Evolutionary conservation across 352 stramenopile species (phyloP), one percentile per base, ranked within the genome.

Genomic region (Phytophthora meadii): DNA sequence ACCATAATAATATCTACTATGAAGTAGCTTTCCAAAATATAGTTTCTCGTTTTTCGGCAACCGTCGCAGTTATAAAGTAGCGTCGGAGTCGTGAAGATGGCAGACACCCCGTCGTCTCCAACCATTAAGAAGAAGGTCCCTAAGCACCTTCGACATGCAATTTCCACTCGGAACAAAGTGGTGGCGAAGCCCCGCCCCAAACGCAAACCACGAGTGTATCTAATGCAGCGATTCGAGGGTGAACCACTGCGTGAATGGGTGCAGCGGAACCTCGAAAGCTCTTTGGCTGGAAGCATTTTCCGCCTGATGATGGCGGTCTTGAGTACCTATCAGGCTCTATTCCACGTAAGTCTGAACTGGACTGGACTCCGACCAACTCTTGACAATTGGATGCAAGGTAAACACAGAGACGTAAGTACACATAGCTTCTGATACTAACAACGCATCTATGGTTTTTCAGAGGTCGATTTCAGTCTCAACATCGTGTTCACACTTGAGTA

Each of bases 211-310:
- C 78, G 66, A 15, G 55, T 74, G 5, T 70, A 76, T 54, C 66
- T 86, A 28, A 68, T 77, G 40, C 45, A 64, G 27, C 68, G 76
- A 30, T 65, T 71, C 24, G 61, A 67, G 1, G 84, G 72, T 12
- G 86, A 94, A 51, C 64, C 65, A 2, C 46, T 86, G 12, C 83
- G 81, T 15, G 78, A 89, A 42, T 94, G 81, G 80, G 70, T 90
- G 46, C 82, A 90, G 27, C 82, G 86, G 40, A 94, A 90, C 45
- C 77, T 92, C 9, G 81, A 92, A 62, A 84, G 84, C 32, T 89
- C 83, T 27, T 76, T 80, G 10, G 74, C 69, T 5, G 82, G 77
- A 12, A 87, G 57, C 47, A 34, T 74, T 32, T 64, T 85, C 24
- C 70, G 82, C 14, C 36, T 61, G 2, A 47, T 68, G 6, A 87